phyloP scores from a whole-genome alignment of 306 rosid genomes.

The Vigna radiata region DNA sequence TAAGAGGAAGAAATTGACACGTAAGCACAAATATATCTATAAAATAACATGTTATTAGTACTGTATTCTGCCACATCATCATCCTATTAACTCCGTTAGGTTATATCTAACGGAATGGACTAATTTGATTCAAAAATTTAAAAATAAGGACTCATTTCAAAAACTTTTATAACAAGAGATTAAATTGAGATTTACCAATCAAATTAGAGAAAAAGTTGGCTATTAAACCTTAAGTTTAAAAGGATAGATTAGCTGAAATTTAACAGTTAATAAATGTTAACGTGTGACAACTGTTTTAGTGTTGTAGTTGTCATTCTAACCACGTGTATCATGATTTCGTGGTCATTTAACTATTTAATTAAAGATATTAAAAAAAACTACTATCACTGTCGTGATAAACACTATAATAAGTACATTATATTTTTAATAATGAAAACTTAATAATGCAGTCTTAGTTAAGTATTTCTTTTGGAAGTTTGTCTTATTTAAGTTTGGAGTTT shows the following conservation, averaged over 20 bases:
- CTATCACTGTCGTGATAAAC: conserved; percentile 2
- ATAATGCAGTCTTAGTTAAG: neutral
- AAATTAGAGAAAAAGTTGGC: no score
- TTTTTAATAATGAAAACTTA: neutral
- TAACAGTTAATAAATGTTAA: conserved; percentile 18
- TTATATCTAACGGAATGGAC: no score
- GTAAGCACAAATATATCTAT: no score
- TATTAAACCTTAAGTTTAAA: conserved; percentile 1
- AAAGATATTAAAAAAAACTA: neutral
- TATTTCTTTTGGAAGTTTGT: neutral
- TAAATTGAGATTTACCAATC: no score
- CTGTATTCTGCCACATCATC: no score
- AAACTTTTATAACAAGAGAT: no score
- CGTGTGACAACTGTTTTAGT: conserved; percentile 24
- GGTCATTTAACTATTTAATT: neutral
- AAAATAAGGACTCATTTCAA: no score
- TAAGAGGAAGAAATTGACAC: no score
- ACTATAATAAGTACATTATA: neutral
- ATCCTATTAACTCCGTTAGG: no score
- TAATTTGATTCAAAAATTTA: no score
- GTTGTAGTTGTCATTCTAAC: conserved; percentile 3
- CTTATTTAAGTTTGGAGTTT: neutral
- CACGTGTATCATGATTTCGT: conserved; percentile 29
- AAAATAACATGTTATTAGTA: no score
- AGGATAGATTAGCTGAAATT: neutral